Evolutionary conservation across 768 basidiomycete genomes (phyloP).

Genomic region (Leccinum subgranulosum): DNA sequence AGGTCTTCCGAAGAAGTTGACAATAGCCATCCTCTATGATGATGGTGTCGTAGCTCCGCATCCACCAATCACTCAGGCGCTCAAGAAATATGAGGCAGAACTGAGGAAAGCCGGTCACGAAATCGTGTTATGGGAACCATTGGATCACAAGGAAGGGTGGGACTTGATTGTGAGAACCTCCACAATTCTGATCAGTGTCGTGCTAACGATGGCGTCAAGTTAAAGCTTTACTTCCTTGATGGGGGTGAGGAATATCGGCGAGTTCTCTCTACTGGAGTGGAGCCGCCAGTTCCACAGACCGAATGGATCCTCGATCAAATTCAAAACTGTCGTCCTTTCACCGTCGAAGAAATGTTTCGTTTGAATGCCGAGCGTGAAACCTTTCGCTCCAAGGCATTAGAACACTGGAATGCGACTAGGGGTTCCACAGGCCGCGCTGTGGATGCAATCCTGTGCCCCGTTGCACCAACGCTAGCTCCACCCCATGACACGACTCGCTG

Average conservation of each 20-base stretch:
- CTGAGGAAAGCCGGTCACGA: constrained; percentile 47
- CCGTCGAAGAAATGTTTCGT: constrained; percentile 42
- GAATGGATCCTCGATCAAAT: constrained; percentile 44
- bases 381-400: constrained; percentile 38
- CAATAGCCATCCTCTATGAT: constrained; percentile 48
- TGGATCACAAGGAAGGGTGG: constrained; percentile 44
- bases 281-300: constrained; percentile 40
- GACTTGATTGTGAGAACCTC: constrained; percentile 40
- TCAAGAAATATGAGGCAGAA: constrained; percentile 38
- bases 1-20: constrained; percentile 39
- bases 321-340: constrained; percentile 35
- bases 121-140: constrained; percentile 47
- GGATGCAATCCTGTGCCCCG: constrained; percentile 47
- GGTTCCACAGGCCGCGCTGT: constrained; percentile 40
- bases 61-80: constrained; percentile 43
- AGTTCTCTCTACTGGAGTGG: constrained; percentile 32
- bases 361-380: constrained; percentile 43
- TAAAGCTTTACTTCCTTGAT: constrained; percentile 48
- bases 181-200: constrained; percentile 1
- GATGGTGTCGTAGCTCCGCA: constrained; percentile 50
- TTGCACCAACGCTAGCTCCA: constrained; percentile 45
- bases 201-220: constrained; percentile 27
- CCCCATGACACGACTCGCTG: constrained; percentile 47
- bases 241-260: constrained; percentile 45
- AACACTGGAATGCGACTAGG: constrained; percentile 44